phyloP scores from a whole-genome alignment of 1,284 basidiomycete species.

The Trametes pubescens region DNA sequence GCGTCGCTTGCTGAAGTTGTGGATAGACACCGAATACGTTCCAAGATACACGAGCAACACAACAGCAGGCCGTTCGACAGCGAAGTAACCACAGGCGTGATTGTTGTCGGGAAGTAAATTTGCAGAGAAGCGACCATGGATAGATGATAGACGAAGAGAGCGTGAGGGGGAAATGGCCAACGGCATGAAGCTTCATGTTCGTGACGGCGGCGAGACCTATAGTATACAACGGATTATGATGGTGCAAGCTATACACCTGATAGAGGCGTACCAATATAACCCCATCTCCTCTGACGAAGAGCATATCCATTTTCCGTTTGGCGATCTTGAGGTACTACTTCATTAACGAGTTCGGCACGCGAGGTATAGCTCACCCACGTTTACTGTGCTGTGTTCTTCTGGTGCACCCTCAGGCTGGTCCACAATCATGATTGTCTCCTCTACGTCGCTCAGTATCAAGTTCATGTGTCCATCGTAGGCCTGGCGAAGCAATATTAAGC shows the following conservation, averaged over 20 bases:
- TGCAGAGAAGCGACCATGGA: slow-evolving; percentile 30
- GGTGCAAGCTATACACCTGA: background rate
- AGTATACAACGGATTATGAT: background rate
- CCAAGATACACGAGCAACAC: slow-evolving; percentile 21
- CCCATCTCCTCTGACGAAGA: slow-evolving; percentile 96
- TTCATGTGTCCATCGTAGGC: slow-evolving; percentile 99
- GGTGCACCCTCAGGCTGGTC: slow-evolving; percentile 69
- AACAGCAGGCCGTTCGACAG: slow-evolving; percentile 22
- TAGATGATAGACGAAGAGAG: background rate
- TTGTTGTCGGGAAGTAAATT: slow-evolving; percentile 47
- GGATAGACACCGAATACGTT: background rate
- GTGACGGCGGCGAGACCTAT: slow-evolving; percentile 80
- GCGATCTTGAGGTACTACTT: slow-evolving; percentile 67
- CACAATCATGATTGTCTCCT: slow-evolving; percentile 95
- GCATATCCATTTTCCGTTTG: slow-evolving; percentile 96
- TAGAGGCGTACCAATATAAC: slow-evolving; percentile 72
- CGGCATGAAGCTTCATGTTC: slow-evolving; percentile 47
- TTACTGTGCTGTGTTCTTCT: slow-evolving; percentile 64
- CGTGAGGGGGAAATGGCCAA: slow-evolving; percentile 12
- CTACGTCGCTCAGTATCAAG: slow-evolving; percentile 95
- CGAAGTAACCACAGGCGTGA: slow-evolving; percentile 1
- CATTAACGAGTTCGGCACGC: background rate
- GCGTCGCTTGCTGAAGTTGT: background rate
- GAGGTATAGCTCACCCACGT: slow-evolving; percentile 51
- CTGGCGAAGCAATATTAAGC: slow-evolving; percentile 51